Conservation (phyloP, 2,329 filamentous ascomycete genomes). For the Ramichloridium luteum region DNA sequence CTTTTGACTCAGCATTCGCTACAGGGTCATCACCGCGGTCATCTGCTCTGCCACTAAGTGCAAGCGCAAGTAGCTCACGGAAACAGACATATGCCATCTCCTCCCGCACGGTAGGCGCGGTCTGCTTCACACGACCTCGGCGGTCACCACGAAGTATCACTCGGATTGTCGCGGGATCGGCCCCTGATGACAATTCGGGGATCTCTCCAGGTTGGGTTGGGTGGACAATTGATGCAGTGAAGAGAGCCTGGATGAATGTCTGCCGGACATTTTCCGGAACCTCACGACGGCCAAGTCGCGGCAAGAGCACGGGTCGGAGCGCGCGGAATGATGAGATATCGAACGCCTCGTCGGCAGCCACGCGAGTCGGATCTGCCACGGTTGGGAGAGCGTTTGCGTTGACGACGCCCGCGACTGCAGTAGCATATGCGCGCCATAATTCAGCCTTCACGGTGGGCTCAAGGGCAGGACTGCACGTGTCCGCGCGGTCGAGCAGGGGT, state of each 20-base stretch:
- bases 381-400: slow-evolving; percentile 26
- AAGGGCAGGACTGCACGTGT: no score
- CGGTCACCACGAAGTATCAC: slow-evolving; percentile 33
- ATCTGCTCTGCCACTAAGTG: slow-evolving; percentile 4
- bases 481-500: slow-evolving; percentile 45
- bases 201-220: slow-evolving; percentile 45
- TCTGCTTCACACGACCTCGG: slow-evolving; percentile 59
- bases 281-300: slow-evolving; percentile 52
- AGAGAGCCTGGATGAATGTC: slow-evolving; percentile 62
- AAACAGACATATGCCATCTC: slow-evolving; percentile 71
- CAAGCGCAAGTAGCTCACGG: slow-evolving; percentile 51
- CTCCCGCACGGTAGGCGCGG: slow-evolving; percentile 50
- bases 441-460: no score
- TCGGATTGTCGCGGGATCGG: no score
- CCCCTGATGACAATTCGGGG: slow-evolving; percentile 36
- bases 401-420: slow-evolving; percentile 28
- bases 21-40: slow-evolving; percentile 2
- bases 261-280: slow-evolving; percentile 57
- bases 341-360: slow-evolving; percentile 62
- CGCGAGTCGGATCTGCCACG: slow-evolving; percentile 18
- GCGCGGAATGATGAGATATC: slow-evolving; percentile 64
- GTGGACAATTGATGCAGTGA: slow-evolving; percentile 73
- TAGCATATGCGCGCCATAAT: slow-evolving; percentile 44
- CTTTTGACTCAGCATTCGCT: background rate
- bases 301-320: slow-evolving; percentile 60